Percentiles rank a stretch among this genome's conserved stretches.
phyloP scores from a whole-genome alignment of 352 stramenopile species.

The Thalassiosira exigua region DNA sequence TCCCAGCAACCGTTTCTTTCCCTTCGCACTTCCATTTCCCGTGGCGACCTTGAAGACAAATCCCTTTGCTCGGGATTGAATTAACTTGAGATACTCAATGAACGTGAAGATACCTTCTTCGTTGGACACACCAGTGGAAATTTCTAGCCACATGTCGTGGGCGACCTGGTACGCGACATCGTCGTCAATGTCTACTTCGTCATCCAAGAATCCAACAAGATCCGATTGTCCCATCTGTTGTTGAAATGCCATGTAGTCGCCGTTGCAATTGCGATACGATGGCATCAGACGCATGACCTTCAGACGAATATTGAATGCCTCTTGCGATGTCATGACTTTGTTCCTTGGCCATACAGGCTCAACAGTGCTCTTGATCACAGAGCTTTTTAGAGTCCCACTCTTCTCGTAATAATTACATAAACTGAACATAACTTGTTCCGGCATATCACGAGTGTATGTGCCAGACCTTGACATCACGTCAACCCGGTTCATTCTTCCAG shows the following conservation, averaged over 20 bases:
- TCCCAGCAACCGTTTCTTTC: too few relatives aligned
- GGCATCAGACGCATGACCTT: conserved; percentile 16
- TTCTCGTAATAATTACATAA: conserved; percentile 17
- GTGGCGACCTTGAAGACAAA: conserved; percentile 12
- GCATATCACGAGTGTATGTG: conserved; percentile 6
- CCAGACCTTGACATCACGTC: conserved; percentile 3
- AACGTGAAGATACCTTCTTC: conserved; percentile 12
- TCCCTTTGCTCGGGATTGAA: background rate
- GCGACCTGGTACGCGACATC: conserved; percentile 10
- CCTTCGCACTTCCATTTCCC: conserved; percentile 1
- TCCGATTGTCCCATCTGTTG: background rate
- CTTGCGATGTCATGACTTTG: background rate
- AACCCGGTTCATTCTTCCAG: too few relatives aligned
- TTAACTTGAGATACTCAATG: conserved; percentile 10
- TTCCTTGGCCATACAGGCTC: conserved; percentile 8
- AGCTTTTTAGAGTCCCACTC: background rate
- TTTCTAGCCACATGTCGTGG: conserved; percentile 19
- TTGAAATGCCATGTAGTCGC: conserved; percentile 5
- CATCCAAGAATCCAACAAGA: conserved; percentile 3
- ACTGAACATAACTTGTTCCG: background rate
- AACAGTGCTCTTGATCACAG: conserved; percentile 7
- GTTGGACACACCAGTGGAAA: background rate
- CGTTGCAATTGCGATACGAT: background rate
- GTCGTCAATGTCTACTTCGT: conserved; percentile 14
- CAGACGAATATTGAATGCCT: conserved; percentile 12